A percentile compares a stretch with the other conserved stretches of the same genome.
These are phyloP conservation scores for Malassezia restricta DNA, from an alignment of 1,284 basidiomycete species.

Conservation along the genomic window DNA sequence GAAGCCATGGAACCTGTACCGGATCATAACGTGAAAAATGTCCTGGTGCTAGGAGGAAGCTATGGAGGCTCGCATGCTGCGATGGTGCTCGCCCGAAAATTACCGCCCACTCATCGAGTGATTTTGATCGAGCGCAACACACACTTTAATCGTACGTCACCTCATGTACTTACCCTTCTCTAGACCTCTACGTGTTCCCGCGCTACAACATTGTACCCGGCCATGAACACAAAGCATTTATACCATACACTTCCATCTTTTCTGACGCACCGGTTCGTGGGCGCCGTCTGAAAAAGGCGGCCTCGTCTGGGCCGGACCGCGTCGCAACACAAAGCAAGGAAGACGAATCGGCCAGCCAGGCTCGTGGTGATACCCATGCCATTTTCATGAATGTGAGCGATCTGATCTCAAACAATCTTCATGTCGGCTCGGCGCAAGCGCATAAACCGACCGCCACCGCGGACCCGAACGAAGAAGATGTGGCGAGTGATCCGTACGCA, in stretches of 20 bases:
- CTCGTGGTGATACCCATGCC: background rate
- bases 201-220: slow-evolving; percentile 48
- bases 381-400: slow-evolving; percentile 1
- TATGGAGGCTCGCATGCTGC: slow-evolving; percentile 44
- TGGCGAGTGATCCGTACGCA: background rate
- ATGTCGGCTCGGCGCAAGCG: background rate
- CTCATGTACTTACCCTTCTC: background rate
- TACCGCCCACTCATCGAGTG: slow-evolving; percentile 47
- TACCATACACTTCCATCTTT: slow-evolving; percentile 57
- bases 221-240: slow-evolving; percentile 53
- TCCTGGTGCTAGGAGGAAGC: slow-evolving; percentile 45
- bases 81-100: slow-evolving; percentile 46
- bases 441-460: background rate
- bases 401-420: background rate
- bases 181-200: slow-evolving; percentile 52
- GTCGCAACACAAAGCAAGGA: background rate
- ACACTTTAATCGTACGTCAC: slow-evolving; percentile 47
- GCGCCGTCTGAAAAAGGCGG: background rate
- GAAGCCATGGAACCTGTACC: too few relatives aligned
- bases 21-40: slow-evolving; percentile 24
- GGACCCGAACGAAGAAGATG: background rate
- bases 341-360: background rate
- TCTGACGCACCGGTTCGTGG: slow-evolving; percentile 56
- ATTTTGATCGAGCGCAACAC: slow-evolving; percentile 50
- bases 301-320: background rate